Base-by-base conservation (phyloP, 139 green algal species). In the Desmodesmus armatus region DNA sequence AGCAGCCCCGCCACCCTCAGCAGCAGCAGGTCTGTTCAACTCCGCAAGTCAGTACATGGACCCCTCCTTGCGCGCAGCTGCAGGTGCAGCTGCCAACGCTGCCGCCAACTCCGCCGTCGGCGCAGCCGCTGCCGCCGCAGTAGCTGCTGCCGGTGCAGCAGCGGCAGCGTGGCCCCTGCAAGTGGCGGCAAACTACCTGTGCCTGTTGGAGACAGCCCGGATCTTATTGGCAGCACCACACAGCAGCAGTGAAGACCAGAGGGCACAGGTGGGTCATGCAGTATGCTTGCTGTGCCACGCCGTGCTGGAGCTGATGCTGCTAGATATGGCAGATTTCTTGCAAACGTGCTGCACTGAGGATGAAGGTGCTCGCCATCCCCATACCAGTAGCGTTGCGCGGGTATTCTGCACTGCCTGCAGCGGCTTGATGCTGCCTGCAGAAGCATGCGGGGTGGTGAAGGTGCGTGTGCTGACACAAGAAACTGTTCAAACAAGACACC, bases 141-240 rank as follows among this genome's bases (percentile, higher is more conserved):
- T 81, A 66, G 83, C 77, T 40, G 87, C 84, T 35, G 81, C 41
- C 21, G 83, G 21, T 77, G 74, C 75, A 80, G 43, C 88, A 76
- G 74, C 62, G 70, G 33, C 88, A 40, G 75, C n/a, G 0, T 75
- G 93, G 40, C 80, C 92, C 0, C 47, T 60, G 23, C 93, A 96
- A 66, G 92, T 91, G 73, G 86, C 87, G 21, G 78, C 78, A 72
- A 96, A 95, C 87, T 87, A 96, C 77, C 73, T 96, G 81, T 91
- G 88, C 31, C 82, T 89, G 40, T 78, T 97, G 25, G 92, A 94
- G 69, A 92, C 88, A 0, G 67, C 94, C 3, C 43, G 87, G 65
- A 73, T 97, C 47, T 87, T 96, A 85, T 76, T 96, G 67, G 75
- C 83, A n/a, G 60, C 83, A 29, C 43, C 76, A 47, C 43, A 40